Conservation (phyloP, 768 basidiomycete species). For the Psilocybe cubensis region DNA sequence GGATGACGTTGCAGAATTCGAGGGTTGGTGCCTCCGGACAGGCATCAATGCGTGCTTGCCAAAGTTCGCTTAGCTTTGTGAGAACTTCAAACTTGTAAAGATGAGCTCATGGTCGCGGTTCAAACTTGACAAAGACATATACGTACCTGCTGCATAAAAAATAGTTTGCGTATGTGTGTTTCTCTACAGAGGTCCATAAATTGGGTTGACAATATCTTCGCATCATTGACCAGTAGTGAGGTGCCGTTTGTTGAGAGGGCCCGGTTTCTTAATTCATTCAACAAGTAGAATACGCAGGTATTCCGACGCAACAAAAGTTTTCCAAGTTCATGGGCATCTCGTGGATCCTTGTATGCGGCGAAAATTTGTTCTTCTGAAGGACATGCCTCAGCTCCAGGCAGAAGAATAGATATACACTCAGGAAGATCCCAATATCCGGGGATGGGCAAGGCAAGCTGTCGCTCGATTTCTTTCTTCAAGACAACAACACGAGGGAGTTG, state of each 20-base stretch:
- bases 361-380: constrained; percentile 46
- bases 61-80: constrained; percentile 46
- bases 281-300: constrained; percentile 33
- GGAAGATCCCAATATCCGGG: constrained; percentile 53
- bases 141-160: constrained; percentile 56
- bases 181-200: constrained; percentile 53
- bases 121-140: not conserved
- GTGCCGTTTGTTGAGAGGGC: constrained; percentile 24
- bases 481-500: constrained; percentile 48
- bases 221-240: constrained; percentile 46
- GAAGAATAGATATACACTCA: constrained; percentile 38
- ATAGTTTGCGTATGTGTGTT: constrained; percentile 48
- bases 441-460: constrained; percentile 47
- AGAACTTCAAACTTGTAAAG: constrained; percentile 49
- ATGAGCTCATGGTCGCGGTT: not conserved
- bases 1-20: constrained; percentile 33
- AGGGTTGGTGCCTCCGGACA: constrained; percentile 52
- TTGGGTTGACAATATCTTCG: constrained; percentile 37
- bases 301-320: constrained; percentile 37
- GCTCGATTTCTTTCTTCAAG: constrained; percentile 47
- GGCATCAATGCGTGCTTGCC: constrained; percentile 51
- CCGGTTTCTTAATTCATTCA: constrained; percentile 35
- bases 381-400: constrained; percentile 25
- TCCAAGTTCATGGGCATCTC: constrained; percentile 21
- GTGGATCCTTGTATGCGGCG: constrained; percentile 26